A percentile compares a stretch with the other conserved stretches of the same genome.
phyloP scores from a whole-genome alignment of 768 basidiomycete species.

The Scleroderma bovista region DNA sequence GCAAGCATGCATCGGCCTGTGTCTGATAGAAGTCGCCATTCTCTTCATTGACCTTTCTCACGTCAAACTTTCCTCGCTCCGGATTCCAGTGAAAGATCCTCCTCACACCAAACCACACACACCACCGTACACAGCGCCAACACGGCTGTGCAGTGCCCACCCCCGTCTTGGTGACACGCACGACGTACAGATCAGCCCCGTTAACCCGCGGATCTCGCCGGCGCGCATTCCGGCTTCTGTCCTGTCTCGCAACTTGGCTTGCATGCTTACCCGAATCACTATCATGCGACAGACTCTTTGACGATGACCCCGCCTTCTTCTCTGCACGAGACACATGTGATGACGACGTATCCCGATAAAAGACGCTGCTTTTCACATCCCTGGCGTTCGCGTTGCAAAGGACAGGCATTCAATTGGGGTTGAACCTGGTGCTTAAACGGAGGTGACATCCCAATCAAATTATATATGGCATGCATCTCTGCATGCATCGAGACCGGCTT shows the following conservation, averaged over 20 bases:
- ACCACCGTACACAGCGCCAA: conserved; percentile 54
- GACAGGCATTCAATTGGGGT: conserved; percentile 26
- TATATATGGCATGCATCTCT: conserved; percentile 57
- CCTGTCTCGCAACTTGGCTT: not conserved
- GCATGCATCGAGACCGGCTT: conserved; percentile 48
- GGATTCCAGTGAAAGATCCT: conserved; percentile 51
- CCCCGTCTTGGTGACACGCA: conserved; percentile 44
- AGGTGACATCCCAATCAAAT: conserved; percentile 43
- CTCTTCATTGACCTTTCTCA: conserved; percentile 43
- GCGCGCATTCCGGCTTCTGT: conserved; percentile 29
- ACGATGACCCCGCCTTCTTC: conserved; percentile 2
- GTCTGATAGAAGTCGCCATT: conserved; percentile 40
- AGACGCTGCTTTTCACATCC: not conserved
- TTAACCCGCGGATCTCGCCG: conserved; percentile 39
- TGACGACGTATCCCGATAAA: not conserved
- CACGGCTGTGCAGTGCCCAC: conserved; percentile 48
- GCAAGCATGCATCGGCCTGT: conserved; percentile 38
- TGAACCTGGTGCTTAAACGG: conserved; percentile 52
- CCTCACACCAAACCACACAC: conserved; percentile 51
- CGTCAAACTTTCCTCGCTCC: conserved; percentile 30
- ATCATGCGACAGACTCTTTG: not conserved
- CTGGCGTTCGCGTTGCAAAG: not conserved
- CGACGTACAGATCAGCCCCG: conserved; percentile 53
- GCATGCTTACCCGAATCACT: not conserved
- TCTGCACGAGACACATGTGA: conserved; percentile 3